Conservation (phyloP, 2,329 filamentous ascomycete genomes). For the Hirsutella minnesotensis region DNA sequence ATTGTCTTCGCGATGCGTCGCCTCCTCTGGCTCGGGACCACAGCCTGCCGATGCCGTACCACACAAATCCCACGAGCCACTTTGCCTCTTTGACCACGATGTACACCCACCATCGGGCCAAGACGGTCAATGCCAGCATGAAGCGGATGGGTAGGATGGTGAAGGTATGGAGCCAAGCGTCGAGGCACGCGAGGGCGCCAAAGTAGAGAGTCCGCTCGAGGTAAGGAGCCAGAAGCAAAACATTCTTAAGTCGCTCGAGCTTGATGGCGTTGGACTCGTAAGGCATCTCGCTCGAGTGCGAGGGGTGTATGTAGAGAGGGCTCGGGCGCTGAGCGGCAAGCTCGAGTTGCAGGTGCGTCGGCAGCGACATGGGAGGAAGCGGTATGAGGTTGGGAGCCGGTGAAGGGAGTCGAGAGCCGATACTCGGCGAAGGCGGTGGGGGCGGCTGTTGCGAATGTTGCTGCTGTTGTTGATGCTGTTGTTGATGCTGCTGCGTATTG, state of each 20-base stretch:
- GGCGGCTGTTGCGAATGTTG: slow-evolving; percentile 4
- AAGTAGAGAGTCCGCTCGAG: slow-evolving; percentile 81
- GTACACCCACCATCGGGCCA: slow-evolving; percentile 67
- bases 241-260: slow-evolving; percentile 82
- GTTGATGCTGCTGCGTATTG: not conserved
- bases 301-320: slow-evolving; percentile 53
- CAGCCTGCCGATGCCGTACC: slow-evolving; percentile 65
- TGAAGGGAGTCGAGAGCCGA: slow-evolving; percentile 25
- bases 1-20: slow-evolving; percentile 22
- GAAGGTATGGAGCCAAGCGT: slow-evolving; percentile 93
- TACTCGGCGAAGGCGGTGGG: slow-evolving; percentile 7
- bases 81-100: slow-evolving; percentile 59
- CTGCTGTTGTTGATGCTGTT: not conserved
- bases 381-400: slow-evolving; percentile 45
- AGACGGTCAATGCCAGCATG: slow-evolving; percentile 62
- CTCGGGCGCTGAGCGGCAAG: slow-evolving; percentile 50
- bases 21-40: slow-evolving; percentile 48
- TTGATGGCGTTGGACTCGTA: slow-evolving; percentile 92
- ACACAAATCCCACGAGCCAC: slow-evolving; percentile 66
- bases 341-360: slow-evolving; percentile 53
- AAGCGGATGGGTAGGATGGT: slow-evolving; percentile 91
- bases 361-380: slow-evolving; percentile 54
- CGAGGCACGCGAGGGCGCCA: slow-evolving; percentile 80
- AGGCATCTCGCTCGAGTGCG: slow-evolving; percentile 46
- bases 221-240: slow-evolving; percentile 67